phyloP scores from a whole-genome alignment of 768 basidiomycete species.

The Naematelia aurantialba region DNA sequence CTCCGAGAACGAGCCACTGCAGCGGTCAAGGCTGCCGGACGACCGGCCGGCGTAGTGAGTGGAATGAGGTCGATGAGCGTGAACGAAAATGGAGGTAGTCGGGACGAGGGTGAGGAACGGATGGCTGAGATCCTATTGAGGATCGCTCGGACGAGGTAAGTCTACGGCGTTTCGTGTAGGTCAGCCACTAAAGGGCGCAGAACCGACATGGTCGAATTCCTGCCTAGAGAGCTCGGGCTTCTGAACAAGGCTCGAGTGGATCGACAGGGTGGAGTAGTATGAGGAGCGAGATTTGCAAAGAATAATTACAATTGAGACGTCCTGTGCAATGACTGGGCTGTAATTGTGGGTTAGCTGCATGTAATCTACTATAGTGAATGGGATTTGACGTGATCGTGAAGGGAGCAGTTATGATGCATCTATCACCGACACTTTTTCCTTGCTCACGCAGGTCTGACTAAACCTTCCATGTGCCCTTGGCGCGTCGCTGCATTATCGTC shows the following conservation, averaged over 20 bases:
- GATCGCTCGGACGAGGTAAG: slow-evolving; percentile 40
- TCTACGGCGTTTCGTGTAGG: not conserved
- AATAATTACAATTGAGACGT: not conserved
- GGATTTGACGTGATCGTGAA: not conserved
- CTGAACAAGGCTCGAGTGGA: slow-evolving; percentile 35
- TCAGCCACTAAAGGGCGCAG: slow-evolving; percentile 7
- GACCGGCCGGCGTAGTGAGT: slow-evolving; percentile 7
- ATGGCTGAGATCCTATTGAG: slow-evolving; percentile 47
- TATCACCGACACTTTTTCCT: not conserved
- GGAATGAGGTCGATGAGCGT: slow-evolving; percentile 11
- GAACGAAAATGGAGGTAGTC: slow-evolving; percentile 1
- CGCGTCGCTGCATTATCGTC: slow-evolving; percentile 8
- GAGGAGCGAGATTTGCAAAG: not conserved
- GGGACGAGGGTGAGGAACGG: slow-evolving; percentile 21
- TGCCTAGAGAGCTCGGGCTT: slow-evolving; percentile 29
- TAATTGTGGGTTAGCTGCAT: too few relatives aligned
- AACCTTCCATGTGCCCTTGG: slow-evolving; percentile 30
- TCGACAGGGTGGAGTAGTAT: slow-evolving; percentile 30
- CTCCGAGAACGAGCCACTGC: slow-evolving; percentile 40
- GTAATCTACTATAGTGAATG: too few relatives aligned
- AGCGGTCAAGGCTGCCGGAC: slow-evolving; percentile 40
- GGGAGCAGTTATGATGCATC: not conserved
- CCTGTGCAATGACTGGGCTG: too few relatives aligned
- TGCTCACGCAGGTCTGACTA: not conserved
- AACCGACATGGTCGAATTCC: slow-evolving; percentile 39